Conservation (phyloP, 164 flowering plant species). For the Cinnamomum micranthum region DNA sequence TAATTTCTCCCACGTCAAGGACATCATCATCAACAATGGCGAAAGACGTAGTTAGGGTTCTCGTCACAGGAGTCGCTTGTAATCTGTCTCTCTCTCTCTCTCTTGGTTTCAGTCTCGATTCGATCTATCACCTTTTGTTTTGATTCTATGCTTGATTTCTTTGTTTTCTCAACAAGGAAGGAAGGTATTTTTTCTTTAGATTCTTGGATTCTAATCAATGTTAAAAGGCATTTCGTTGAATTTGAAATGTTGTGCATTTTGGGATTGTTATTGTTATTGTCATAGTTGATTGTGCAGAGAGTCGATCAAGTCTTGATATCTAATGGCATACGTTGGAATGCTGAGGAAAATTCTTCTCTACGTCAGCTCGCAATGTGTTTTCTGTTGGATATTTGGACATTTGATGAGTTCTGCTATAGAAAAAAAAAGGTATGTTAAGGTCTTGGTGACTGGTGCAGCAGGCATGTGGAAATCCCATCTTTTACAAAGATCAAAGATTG, state of each 20-base stretch:
- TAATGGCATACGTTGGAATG: slow-evolving; percentile 29
- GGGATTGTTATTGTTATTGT: neutral
- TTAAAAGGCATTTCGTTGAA: neutral
- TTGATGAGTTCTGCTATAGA: slow-evolving; percentile 35
- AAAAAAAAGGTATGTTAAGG: slow-evolving; percentile 48
- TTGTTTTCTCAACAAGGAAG: neutral
- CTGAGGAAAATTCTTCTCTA: slow-evolving; percentile 42
- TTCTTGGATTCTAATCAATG: neutral
- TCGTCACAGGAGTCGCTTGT: slow-evolving; percentile 18
- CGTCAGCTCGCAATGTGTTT: slow-evolving; percentile 27
- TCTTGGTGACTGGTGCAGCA: slow-evolving; percentile 85
- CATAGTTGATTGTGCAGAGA: neutral
- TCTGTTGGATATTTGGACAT: slow-evolving; percentile 46
- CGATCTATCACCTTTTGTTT: neutral
- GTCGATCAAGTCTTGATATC: neutral
- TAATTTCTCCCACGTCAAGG: neutral
- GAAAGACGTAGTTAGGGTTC: slow-evolving; percentile 10
- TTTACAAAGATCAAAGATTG: neutral
- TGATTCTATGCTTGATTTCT: neutral
- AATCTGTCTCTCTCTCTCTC: neutral
- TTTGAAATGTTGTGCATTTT: neutral
- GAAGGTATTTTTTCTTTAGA: neutral
- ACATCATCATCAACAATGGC: slow-evolving; percentile 1
- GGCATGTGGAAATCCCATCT: slow-evolving; percentile 37
- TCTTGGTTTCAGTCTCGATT: neutral